Evolutionary conservation across 129 eudicot genomes (phyloP).

Genomic region (Solidago caesia): DNA sequence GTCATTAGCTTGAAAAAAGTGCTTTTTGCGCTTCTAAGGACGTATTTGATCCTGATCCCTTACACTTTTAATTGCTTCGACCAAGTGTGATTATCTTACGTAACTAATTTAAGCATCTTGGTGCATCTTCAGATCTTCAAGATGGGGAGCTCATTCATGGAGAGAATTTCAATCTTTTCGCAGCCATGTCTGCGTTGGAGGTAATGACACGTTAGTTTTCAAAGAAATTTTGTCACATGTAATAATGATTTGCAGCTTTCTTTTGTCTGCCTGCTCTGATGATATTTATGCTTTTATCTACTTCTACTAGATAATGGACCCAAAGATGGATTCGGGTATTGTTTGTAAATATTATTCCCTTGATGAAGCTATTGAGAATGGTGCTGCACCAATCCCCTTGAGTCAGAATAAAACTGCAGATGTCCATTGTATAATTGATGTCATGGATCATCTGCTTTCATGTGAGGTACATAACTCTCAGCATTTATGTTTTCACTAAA

Average conservation of each 20-base stretch:
- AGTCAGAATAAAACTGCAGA: conserved; percentile 69
- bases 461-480: conserved; percentile 67
- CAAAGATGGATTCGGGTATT: conserved; percentile 99
- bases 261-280: conserved; percentile 10
- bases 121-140: conserved; percentile 61
- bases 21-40: too few relatives aligned
- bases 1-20: too few relatives aligned
- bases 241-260: not conserved
- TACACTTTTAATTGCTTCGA: too few relatives aligned
- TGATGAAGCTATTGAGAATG: conserved; percentile 96
- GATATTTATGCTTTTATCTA: conserved; percentile 9
- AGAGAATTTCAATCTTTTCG: conserved; percentile 88
- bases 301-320: conserved; percentile 89
- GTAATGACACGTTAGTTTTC: conserved; percentile 33
- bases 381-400: conserved; percentile 93
- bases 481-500: not conserved
- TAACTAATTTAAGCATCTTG: conserved; percentile 10
- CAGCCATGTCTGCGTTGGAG: conserved; percentile 99
- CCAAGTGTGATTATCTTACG: not conserved
- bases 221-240: not conserved
- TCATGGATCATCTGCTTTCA: conserved; percentile 91
- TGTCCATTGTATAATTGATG: conserved; percentile 60
- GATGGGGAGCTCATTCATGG: conserved; percentile 87
- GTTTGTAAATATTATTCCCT: conserved; percentile 79
- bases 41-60: too few relatives aligned